phyloP scores from a whole-genome alignment of 78 protist species.

The Protostelium mycophagum region DNA sequence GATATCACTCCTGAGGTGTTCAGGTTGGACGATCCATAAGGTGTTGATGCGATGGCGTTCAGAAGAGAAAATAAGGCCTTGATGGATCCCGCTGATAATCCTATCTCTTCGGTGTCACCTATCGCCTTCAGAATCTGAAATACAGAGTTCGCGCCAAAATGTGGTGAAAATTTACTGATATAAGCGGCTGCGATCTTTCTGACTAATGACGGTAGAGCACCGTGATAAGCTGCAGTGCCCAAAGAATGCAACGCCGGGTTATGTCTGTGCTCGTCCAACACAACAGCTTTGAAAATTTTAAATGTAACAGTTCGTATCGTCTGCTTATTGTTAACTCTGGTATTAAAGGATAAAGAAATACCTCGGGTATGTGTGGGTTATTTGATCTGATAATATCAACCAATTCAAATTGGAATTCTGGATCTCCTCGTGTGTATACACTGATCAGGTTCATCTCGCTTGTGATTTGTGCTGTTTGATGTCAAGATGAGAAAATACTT shows the following conservation, averaged over 20 bases:
- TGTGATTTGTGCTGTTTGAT: not conserved
- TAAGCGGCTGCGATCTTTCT: not conserved
- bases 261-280: not conserved
- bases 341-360: not conserved
- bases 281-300: not conserved
- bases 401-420: not conserved
- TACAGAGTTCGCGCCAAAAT: not conserved
- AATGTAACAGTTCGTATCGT: not conserved
- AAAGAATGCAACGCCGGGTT: not conserved
- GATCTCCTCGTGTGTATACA: not conserved
- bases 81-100: not conserved
- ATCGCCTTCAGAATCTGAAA: not conserved
- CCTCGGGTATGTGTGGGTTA: not conserved
- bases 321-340: not conserved
- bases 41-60: not conserved
- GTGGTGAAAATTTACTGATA: too few relatives aligned
- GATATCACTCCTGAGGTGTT: too few relatives aligned
- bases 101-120: not conserved
- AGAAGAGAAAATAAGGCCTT: not conserved
- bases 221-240: not conserved
- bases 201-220: not conserved
- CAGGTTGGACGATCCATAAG: not conserved
- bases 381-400: not conserved
- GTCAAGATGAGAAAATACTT: not conserved
- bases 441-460: not conserved